phyloP scores from a whole-genome alignment of 768 basidiomycete genomes.

The Phlebiopsis flavidoalba region DNA sequence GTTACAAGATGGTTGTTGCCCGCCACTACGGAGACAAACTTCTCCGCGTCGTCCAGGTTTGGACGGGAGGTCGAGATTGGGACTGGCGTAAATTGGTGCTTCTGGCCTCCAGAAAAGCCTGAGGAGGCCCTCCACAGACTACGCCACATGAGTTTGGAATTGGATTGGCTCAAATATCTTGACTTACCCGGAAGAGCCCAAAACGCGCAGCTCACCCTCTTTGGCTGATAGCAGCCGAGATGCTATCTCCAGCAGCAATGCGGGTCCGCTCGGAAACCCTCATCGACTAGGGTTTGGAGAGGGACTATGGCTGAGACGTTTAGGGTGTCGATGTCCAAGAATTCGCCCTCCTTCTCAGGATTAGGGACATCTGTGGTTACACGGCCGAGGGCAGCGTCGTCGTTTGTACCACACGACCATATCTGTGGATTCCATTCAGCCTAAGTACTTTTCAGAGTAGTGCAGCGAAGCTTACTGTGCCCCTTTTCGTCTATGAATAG shows the following conservation, averaged over 20 bases:
- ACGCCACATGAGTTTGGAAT: not conserved
- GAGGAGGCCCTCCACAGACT: slow-evolving; percentile 79
- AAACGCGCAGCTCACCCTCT: slow-evolving; percentile 78
- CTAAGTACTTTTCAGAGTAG: slow-evolving; percentile 1
- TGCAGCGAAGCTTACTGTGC: slow-evolving; percentile 60
- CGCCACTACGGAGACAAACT: slow-evolving; percentile 68
- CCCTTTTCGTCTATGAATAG: slow-evolving; percentile 86
- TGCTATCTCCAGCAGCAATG: slow-evolving; percentile 82
- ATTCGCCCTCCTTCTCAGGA: slow-evolving; percentile 53
- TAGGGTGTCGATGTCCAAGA: slow-evolving; percentile 47
- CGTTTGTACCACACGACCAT: slow-evolving; percentile 85
- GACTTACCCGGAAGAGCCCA: slow-evolving; percentile 81
- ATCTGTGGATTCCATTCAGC: slow-evolving; percentile 37
- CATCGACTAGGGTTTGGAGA: slow-evolving; percentile 62
- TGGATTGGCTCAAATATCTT: not conserved
- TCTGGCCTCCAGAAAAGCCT: slow-evolving; percentile 69
- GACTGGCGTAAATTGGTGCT: slow-evolving; percentile 64
- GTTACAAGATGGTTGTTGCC: slow-evolving; percentile 90
- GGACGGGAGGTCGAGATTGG: slow-evolving; percentile 52
- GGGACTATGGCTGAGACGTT: slow-evolving; percentile 57
- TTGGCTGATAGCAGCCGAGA: slow-evolving; percentile 80
- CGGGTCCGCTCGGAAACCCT: slow-evolving; percentile 81
- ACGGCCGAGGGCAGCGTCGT: slow-evolving; percentile 84
- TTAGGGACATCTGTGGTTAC: slow-evolving; percentile 56
- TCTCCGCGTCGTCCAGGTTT: slow-evolving; percentile 64